Conservation (phyloP, 2,329 filamentous ascomycete genomes). For the Fusarium mangiferae region DNA sequence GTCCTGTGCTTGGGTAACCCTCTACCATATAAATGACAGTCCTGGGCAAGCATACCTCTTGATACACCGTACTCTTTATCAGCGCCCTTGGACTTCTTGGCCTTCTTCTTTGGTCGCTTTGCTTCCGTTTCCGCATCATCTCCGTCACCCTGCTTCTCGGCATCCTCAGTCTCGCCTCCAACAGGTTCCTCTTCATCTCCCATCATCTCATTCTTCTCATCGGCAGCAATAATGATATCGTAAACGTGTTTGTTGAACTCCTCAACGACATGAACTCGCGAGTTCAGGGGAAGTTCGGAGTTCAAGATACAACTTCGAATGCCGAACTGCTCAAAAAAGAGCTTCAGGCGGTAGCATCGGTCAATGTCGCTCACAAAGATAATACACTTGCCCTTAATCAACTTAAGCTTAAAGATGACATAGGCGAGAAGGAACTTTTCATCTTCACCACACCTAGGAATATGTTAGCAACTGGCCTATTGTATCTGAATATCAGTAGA, state of each 20-base stretch:
- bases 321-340: constrained; percentile 97
- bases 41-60: constrained; percentile 65
- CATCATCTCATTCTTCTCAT: constrained; percentile 88
- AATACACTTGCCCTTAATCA: constrained; percentile 90
- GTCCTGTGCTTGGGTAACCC: neutral
- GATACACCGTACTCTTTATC: constrained; percentile 96
- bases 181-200: constrained; percentile 68
- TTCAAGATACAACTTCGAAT: constrained; percentile 94
- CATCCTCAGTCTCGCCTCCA: constrained; percentile 48
- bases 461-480: constrained; percentile 18
- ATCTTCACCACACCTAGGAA: constrained; percentile 82
- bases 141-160: constrained; percentile 14
- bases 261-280: constrained; percentile 91
- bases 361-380: constrained; percentile 84
- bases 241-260: constrained; percentile 98
- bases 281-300: constrained; percentile 93
- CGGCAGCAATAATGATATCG: constrained; percentile 96
- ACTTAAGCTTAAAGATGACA: constrained; percentile 92
- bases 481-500: neutral
- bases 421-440: constrained; percentile 96
- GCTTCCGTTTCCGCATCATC: constrained; percentile 47
- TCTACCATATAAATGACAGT: neutral
- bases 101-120: constrained; percentile 48
- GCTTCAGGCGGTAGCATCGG: constrained; percentile 87
- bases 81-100: constrained; percentile 67